A percentile compares a stretch with the other conserved stretches of the same genome.
These are phyloP conservation scores for Lactarius akahatsu DNA, from an alignment of 768 basidiomycete genomes.

Conservation along the genomic window DNA sequence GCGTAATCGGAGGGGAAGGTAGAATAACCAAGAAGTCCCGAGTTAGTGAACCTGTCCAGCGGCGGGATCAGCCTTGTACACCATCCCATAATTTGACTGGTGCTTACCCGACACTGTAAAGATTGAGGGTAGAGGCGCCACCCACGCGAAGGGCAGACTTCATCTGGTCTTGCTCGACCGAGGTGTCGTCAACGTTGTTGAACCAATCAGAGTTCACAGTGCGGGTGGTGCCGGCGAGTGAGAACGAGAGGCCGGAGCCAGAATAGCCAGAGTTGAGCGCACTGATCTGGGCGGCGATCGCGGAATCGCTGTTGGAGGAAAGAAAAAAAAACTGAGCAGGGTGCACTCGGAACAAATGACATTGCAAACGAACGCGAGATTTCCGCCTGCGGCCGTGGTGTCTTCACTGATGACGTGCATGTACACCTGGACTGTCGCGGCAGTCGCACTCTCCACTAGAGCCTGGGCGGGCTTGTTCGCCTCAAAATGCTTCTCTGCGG, in stretches of 20 bases:
- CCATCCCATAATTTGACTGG: constrained; percentile 17
- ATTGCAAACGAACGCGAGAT: constrained; percentile 40
- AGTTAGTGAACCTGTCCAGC: constrained; percentile 38
- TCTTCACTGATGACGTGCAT: constrained; percentile 48
- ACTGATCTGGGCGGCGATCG: constrained; percentile 44
- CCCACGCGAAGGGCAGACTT: constrained; percentile 48
- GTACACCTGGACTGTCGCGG: constrained; percentile 39
- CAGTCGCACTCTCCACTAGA: constrained; percentile 19
- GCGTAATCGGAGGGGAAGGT: constrained; percentile 51
- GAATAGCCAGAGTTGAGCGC: constrained; percentile 46
- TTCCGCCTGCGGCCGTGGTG: constrained; percentile 41
- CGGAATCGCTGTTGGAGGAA: constrained; percentile 34
- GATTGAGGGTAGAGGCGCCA: constrained; percentile 43
- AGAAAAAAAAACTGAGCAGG: neutral
- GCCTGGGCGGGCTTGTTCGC: constrained; percentile 37
- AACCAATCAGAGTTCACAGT: constrained; percentile 51
- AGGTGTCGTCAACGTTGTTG: constrained; percentile 38
- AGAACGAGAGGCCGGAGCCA: constrained; percentile 40
- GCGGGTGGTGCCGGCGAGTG: constrained; percentile 44
- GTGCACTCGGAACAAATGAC: neutral
- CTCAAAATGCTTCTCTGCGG: constrained; percentile 44
- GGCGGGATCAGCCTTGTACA: neutral
- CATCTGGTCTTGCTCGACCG: constrained; percentile 45
- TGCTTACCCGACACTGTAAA: constrained; percentile 50
- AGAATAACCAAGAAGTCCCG: constrained; percentile 52